Evolutionary conservation across 306 rosid species (phyloP).

Genomic region (Ormosia emarginata): DNA sequence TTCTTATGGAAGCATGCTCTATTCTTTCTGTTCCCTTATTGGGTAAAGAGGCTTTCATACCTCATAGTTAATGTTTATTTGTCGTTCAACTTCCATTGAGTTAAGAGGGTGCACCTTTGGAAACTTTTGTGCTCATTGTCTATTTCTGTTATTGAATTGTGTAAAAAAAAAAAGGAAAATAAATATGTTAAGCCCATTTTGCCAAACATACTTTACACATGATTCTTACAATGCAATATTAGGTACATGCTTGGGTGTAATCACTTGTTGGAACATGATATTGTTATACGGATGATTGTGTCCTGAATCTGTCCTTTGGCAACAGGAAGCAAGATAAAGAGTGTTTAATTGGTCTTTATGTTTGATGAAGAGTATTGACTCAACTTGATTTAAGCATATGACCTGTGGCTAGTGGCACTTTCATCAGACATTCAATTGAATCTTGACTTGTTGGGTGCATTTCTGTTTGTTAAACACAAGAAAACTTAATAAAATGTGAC

Average conservation of each 20-base stretch:
- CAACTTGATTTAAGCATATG: neutral
- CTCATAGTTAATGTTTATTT: neutral
- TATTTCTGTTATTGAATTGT: neutral
- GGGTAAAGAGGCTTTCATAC: neutral
- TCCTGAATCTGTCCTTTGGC: neutral
- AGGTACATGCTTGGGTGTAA: neutral
- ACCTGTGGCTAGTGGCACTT: neutral
- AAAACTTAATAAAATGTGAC: neutral
- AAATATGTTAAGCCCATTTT: neutral
- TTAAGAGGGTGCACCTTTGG: neutral
- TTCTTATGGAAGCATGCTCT: neutral
- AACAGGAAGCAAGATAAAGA: neutral
- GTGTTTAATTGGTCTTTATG: neutral
- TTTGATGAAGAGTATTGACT: neutral
- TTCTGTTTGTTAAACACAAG: neutral
- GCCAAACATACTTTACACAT: neutral
- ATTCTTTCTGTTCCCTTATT: neutral
- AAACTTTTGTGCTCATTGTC: neutral
- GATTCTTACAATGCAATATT: neutral
- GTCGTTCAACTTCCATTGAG: neutral
- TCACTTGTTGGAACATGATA: neutral
- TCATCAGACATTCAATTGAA: neutral
- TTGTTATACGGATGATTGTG: neutral
- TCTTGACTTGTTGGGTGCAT: neutral
- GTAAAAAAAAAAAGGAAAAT: neutral